Evolutionary conservation across 495 filamentous ascomycete genomes (phyloP), one percentile per base, ranked within the genome.

Genomic region (Podospora fimiseda): DNA sequence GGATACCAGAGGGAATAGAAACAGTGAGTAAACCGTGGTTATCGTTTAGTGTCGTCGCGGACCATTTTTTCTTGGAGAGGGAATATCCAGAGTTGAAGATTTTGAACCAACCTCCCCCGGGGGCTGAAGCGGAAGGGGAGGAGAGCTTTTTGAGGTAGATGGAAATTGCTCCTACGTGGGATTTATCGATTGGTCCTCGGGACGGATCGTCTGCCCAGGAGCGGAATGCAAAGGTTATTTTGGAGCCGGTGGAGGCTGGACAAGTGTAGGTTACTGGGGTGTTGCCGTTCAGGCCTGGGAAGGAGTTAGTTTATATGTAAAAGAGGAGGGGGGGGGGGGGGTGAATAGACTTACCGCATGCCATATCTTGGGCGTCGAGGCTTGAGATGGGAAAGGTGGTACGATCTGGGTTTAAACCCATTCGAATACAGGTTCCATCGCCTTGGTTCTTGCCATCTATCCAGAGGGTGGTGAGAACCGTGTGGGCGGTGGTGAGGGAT

Each of bases 91-190:
- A 76, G 41, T 85, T 72, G 69, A 70, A 87, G 64, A 92, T 82
- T 73, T 90, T 90, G 74, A 92, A 87, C 88, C 88, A 92, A 18
- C 88, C 87, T 51, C 67, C 66, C 3, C 87, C 86, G 22, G 72
- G 63, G 23, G 74, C 76, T 6, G 56, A 37, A 20, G 48, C 52
- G 43, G 69, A 50, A 11, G 69, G 61, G 48, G 79, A 63, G 43
- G 63, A 62, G 3, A 86, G 75, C 24, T 75, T 60, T 69, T 90
- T 90, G 67, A 89, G 75, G 65, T 90, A 90, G 20, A 89, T 76
- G 9, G 85, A 77, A 54, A 83, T 86, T 40, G 87, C 83, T 1
- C 80, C 88, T 61, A 85, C 80, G 65, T 90, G 86, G 38, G 74
- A 78, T 2, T 53, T 53, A 63, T 86, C 84, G 48, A 90, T 74